These are phyloP conservation scores for Emiliania huxleyi DNA, from an alignment of 78 protist species.

Conservation along the genomic window DNA sequence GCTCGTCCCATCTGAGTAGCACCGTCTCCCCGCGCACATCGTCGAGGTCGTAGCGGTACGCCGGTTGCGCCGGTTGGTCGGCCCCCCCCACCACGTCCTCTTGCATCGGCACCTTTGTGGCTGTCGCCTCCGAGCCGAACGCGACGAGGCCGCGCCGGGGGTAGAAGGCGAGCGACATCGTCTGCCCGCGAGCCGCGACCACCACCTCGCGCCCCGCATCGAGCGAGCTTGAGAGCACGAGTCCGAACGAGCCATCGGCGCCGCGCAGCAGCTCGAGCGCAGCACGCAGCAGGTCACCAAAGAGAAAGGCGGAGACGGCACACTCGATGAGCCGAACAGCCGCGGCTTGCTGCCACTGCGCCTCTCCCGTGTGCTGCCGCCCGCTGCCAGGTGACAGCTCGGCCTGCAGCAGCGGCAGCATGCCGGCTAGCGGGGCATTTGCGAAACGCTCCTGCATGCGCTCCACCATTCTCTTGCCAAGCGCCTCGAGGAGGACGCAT, in stretches of 20 bases:
- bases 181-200: conserved; percentile 41
- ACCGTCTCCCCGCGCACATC: conserved; percentile 16
- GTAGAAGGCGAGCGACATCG: conserved; percentile 39
- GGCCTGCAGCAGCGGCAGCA: not conserved
- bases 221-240: conserved; percentile 19
- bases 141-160: not conserved
- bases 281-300: conserved; percentile 3
- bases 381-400: no score
- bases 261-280: not conserved
- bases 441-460: no score
- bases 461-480: no score
- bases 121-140: conserved; percentile 43
- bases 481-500: not conserved
- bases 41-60: conserved; percentile 33
- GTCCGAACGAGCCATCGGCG: conserved; percentile 40
- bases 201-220: conserved; percentile 10
- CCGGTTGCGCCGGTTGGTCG: not conserved
- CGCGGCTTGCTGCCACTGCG: not conserved
- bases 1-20: not conserved
- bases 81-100: not conserved
- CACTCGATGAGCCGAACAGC: not conserved
- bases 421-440: no score
- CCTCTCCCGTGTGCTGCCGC: no score
- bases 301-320: conserved; percentile 1
- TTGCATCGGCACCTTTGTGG: not conserved